Conservation (phyloP, 495 filamentous ascomycete species). For the Trichoderma asperelloides region DNA sequence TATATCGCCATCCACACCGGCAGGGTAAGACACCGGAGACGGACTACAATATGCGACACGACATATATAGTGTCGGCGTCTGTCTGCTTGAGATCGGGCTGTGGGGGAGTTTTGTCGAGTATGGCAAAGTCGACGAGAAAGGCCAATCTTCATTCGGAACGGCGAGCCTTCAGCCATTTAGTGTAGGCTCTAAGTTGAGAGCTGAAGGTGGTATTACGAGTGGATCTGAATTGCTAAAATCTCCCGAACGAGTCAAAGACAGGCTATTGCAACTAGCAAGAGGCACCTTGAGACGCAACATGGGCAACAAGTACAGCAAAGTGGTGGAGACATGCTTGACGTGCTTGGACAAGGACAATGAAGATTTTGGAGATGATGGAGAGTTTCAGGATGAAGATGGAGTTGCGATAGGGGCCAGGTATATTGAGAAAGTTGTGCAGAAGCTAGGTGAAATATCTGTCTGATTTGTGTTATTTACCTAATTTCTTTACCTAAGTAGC, state of each 20-base stretch:
- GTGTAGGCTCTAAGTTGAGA: neutral
- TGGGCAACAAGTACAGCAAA: slow-evolving; percentile 42
- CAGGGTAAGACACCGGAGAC: slow-evolving; percentile 34
- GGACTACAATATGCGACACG: slow-evolving; percentile 50
- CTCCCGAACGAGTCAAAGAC: slow-evolving; percentile 25
- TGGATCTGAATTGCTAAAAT: neutral
- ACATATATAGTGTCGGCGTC: slow-evolving; percentile 44
- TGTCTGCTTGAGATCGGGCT: slow-evolving; percentile 51
- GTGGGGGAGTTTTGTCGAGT: slow-evolving; percentile 41
- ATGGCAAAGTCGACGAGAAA: slow-evolving; percentile 9
- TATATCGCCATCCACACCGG: slow-evolving; percentile 50
- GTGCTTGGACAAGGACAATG: slow-evolving; percentile 43
- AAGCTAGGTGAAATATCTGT: slow-evolving; percentile 5
- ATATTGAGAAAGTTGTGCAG: slow-evolving; percentile 32
- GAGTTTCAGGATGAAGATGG: slow-evolving; percentile 45
- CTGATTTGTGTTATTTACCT: neutral
- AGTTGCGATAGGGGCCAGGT: slow-evolving; percentile 39
- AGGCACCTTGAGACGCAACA: slow-evolving; percentile 30
- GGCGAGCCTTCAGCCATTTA: neutral
- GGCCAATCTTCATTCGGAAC: neutral
- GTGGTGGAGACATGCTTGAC: slow-evolving; percentile 46
- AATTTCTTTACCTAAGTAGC: no score
- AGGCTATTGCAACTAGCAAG: slow-evolving; percentile 31
- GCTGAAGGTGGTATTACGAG: neutral
- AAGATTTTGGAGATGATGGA: slow-evolving; percentile 33